Conservation (phyloP, 331 rosid species). For the Rhamnella rubrinervis region DNA sequence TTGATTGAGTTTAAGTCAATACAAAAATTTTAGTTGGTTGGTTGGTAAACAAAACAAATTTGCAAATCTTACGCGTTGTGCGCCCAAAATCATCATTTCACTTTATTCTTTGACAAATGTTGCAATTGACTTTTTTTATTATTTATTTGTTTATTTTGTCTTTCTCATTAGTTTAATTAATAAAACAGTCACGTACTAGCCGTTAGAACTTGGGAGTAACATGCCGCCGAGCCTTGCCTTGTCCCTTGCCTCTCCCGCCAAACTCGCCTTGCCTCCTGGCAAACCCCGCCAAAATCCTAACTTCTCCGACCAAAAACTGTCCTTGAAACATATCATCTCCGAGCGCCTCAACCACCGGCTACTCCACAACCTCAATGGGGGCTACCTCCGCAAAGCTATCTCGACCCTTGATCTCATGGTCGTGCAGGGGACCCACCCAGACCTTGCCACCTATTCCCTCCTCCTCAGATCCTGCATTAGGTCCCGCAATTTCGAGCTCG, state of each 20-base stretch:
- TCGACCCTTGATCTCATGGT: constrained; percentile 29
- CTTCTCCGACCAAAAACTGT: background rate
- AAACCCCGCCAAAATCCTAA: constrained; percentile 1
- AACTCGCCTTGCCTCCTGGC: background rate
- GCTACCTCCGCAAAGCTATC: constrained; percentile 23
- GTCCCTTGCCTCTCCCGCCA: constrained; percentile 13
- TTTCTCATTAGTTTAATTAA: too few species aligned
- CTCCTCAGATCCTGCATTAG: constrained; percentile 31
- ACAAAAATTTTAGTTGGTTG: too few species aligned
- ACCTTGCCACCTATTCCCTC: constrained; percentile 24
- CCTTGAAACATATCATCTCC: background rate
- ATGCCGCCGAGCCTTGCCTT: background rate
- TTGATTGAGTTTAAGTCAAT: too few species aligned
- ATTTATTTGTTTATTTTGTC: too few species aligned
- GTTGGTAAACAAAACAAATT: too few species aligned
- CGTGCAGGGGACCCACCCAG: constrained; percentile 1
- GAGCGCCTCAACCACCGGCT: constrained; percentile 8
- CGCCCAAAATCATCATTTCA: too few species aligned
- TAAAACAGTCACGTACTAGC: background rate
- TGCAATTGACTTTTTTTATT: too few species aligned
- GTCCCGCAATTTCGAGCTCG: constrained; percentile 24
- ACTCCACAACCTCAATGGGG: constrained; percentile 13
- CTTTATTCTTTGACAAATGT: too few species aligned
- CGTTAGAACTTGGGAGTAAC: constrained; percentile 4
- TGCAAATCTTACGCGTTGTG: too few species aligned